These are phyloP conservation scores for Spathaspora hagerdaliae DNA, from an alignment of 805 yeast species.

Conservation along the genomic window DNA sequence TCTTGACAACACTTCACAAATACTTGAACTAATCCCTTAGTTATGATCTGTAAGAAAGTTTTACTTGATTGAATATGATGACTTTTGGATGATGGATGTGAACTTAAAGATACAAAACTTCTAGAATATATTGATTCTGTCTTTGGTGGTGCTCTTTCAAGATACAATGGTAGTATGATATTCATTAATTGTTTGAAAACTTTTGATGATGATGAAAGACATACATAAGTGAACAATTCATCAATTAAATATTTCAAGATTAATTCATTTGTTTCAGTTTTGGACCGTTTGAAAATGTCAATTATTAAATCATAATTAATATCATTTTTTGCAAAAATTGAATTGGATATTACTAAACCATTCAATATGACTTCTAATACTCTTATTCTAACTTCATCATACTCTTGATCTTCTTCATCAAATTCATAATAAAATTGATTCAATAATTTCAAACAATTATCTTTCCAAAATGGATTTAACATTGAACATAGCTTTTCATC, in stretches of 20 bases:
- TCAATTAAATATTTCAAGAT: slow-evolving; percentile 28
- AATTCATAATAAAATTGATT: slow-evolving; percentile 35
- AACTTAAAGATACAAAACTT: slow-evolving; percentile 5
- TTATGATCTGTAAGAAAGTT: slow-evolving; percentile 13
- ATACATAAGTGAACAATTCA: slow-evolving; percentile 20
- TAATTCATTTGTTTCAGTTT: slow-evolving; percentile 24
- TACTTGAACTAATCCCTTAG: slow-evolving; percentile 21
- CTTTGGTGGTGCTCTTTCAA: not conserved
- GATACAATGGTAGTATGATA: slow-evolving; percentile 5
- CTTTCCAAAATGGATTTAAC: slow-evolving; percentile 48
- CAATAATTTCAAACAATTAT: slow-evolving; percentile 41
- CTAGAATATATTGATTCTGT: slow-evolving; percentile 4
- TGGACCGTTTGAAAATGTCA: slow-evolving; percentile 26
- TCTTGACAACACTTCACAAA: slow-evolving; percentile 20
- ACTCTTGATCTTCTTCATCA: slow-evolving; percentile 4
- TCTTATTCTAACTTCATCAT: slow-evolving; percentile 21
- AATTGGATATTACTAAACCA: slow-evolving; percentile 30
- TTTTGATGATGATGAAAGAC: slow-evolving; percentile 11
- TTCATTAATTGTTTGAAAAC: slow-evolving; percentile 13
- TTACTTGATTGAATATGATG: not conserved
- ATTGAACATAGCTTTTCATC: slow-evolving; percentile 53
- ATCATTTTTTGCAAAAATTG: slow-evolving; percentile 23
- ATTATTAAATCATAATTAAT: slow-evolving; percentile 29
- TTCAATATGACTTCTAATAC: slow-evolving; percentile 32
- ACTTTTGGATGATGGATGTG: not conserved